phyloP scores from a whole-genome alignment of 2,329 filamentous ascomycete species.

The Fusarium denticulatum region DNA sequence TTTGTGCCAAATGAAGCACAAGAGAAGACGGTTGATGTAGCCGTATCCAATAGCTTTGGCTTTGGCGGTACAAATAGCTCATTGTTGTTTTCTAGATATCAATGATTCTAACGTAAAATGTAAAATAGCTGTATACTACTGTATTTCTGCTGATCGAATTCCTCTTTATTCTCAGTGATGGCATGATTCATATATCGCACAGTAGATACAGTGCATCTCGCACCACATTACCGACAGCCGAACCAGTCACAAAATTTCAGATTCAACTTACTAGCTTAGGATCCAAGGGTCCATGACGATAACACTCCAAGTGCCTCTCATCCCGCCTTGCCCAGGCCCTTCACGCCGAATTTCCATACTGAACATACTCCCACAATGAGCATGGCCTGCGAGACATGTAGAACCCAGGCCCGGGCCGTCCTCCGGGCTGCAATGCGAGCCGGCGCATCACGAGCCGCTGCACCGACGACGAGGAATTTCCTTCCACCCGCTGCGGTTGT shows the following conservation, averaged over 20 bases:
- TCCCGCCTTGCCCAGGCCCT: slow-evolving; percentile 10
- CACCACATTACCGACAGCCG: slow-evolving; percentile 7
- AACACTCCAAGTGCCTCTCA: slow-evolving; percentile 29
- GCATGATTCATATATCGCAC: background rate
- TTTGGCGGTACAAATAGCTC: slow-evolving; percentile 97
- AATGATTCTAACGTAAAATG: background rate
- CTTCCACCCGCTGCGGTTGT: slow-evolving; percentile 17
- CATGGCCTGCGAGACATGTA: slow-evolving; percentile 62
- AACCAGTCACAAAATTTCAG: slow-evolving; percentile 33
- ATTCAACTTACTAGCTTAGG: background rate
- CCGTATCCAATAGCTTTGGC: slow-evolving; percentile 94
- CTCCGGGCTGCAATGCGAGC: slow-evolving; percentile 49
- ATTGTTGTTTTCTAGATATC: slow-evolving; percentile 72
- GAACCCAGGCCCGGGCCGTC: slow-evolving; percentile 54
- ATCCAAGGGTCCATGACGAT: slow-evolving; percentile 43
- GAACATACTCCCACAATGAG: slow-evolving; percentile 13
- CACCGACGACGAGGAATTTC: slow-evolving; percentile 35
- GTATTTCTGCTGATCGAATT: background rate
- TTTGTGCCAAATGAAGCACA: slow-evolving; percentile 81
- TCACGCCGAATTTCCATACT: background rate
- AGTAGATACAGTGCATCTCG: slow-evolving; percentile 10
- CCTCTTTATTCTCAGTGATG: background rate
- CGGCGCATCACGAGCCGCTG: slow-evolving; percentile 41
- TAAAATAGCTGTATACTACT: background rate
- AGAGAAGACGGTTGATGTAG: slow-evolving; percentile 74